A percentile compares a stretch with the other conserved stretches of the same genome.
phyloP scores from a whole-genome alignment of 257 asterid species.

The Nyctanthes arbortristis region DNA sequence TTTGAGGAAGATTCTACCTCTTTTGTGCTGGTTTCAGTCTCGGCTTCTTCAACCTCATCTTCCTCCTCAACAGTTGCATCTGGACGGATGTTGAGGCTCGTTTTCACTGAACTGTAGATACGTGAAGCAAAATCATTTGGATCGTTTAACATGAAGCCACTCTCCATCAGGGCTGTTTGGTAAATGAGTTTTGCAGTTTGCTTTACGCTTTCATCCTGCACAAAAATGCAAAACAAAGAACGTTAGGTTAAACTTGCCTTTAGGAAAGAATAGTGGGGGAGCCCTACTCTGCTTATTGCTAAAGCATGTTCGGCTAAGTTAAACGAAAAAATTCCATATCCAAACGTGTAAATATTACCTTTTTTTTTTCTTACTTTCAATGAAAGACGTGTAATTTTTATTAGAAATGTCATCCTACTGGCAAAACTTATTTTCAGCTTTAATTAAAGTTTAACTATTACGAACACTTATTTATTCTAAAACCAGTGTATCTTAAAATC shows the following conservation, averaged over 20 bases:
- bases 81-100: slow-evolving; percentile 60
- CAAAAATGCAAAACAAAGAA: slow-evolving; percentile 11
- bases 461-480: too few species aligned
- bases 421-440: neutral
- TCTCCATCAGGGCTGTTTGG: slow-evolving; percentile 90
- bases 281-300: too few species aligned
- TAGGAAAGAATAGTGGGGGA: too few species aligned
- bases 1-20: slow-evolving; percentile 39
- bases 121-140: slow-evolving; percentile 79
- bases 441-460: too few species aligned
- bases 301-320: neutral
- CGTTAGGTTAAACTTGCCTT: too few species aligned
- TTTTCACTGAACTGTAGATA: slow-evolving; percentile 69
- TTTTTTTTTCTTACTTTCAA: neutral
- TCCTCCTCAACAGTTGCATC: slow-evolving; percentile 73
- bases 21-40: slow-evolving; percentile 35
- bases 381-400: neutral
- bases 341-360: too few species aligned
- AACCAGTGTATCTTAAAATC: too few species aligned
- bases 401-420: too few species aligned
- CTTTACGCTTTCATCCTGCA: slow-evolving; percentile 64
- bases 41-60: slow-evolving; percentile 61
- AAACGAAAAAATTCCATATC: too few species aligned
- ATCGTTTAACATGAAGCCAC: slow-evolving; percentile 69
- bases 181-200: slow-evolving; percentile 80